Base-by-base conservation (phyloP, 2,329 filamentous ascomycete genomes). In the Colletotrichum navitas region DNA sequence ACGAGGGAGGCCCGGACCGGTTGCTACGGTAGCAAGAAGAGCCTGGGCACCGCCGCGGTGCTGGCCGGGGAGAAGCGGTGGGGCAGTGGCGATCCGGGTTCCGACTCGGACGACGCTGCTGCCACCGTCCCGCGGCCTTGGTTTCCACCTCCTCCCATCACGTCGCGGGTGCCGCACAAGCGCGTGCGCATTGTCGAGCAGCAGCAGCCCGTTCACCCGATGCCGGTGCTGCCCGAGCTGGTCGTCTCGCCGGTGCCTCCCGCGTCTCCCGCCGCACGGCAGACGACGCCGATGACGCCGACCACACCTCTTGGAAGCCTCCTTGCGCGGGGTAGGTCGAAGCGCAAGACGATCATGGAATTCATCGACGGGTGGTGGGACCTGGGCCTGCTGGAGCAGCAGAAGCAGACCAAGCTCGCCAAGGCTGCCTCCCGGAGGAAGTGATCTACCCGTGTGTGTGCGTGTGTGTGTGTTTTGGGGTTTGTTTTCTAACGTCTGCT, bases 361-460 rank as follows among this genome's bases (percentile, higher is more conserved):
- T 79, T 83, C 26, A 80, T 88, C 36, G 85, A 87, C 52, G 86
- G 86, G 6, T 88, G 86, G 86, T 88, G 86, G 86, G 86, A 88
- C 77, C 77, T 88, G 66, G 84, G 82, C 5, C 76, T 88, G 66
- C 74, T 88, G 65, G 85, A 86, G 34, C 85, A 80, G 77, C 81
- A 86, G 34, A 81, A 85, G 70, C 79, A 80, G 74, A 82, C 79
- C 10, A 67, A 80, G 56, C 77, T 82, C 71, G 76, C 51, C 41
- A 24, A 61, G 39, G 60, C 36, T 49, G 60, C 59, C 29, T 71
- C 69, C 36, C 55, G 49, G 12, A 56, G 55, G 24, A 63, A 26
- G 59, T 66, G 56, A 65, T 26, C 43, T 16, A 14, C 8, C 41
- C 5, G 8, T 18, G 14, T 26, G 1, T 63, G 32, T 18, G 12